phyloP scores from a whole-genome alignment of 495 filamentous ascomycete species.

The Penicillium atrosanguineum region DNA sequence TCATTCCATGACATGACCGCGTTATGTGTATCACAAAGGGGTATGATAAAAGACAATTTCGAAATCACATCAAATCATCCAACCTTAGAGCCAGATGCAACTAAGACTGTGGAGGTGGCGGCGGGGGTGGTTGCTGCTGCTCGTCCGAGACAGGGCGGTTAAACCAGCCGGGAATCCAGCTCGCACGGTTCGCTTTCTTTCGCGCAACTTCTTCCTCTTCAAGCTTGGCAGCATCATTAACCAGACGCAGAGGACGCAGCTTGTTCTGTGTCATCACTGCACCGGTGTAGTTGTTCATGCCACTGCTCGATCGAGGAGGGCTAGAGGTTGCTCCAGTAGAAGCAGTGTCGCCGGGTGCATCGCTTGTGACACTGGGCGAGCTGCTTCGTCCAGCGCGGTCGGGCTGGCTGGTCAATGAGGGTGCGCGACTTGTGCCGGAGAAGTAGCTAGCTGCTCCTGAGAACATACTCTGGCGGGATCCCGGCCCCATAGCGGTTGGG shows the following conservation, averaged over 20 bases:
- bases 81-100: slow-evolving; percentile 7
- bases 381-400: slow-evolving; percentile 48
- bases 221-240: slow-evolving; percentile 48
- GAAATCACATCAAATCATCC: slow-evolving; percentile 30
- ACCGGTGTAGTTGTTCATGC: slow-evolving; percentile 52
- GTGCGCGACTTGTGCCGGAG: slow-evolving; percentile 45
- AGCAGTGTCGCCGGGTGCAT: slow-evolving; percentile 52
- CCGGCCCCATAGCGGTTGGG: slow-evolving; percentile 48
- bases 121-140: slow-evolving; percentile 8
- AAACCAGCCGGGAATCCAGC: slow-evolving; percentile 60
- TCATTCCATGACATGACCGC: slow-evolving; percentile 22
- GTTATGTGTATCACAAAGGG: slow-evolving; percentile 30
- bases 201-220: slow-evolving; percentile 50
- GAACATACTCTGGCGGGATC: slow-evolving; percentile 45
- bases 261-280: slow-evolving; percentile 71
- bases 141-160: slow-evolving; percentile 33
- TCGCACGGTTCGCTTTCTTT: slow-evolving; percentile 59
- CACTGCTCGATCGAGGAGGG: slow-evolving; percentile 54
- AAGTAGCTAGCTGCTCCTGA: slow-evolving; percentile 40
- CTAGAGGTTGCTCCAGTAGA: slow-evolving; percentile 51
- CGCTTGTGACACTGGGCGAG: slow-evolving; percentile 59
- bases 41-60: slow-evolving; percentile 27
- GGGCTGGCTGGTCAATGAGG: slow-evolving; percentile 45
- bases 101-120: slow-evolving; percentile 7
- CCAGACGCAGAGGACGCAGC: slow-evolving; percentile 79